Base-by-base conservation (phyloP, 2,329 filamentous ascomycete genomes). In the Fusarium buharicum region DNA sequence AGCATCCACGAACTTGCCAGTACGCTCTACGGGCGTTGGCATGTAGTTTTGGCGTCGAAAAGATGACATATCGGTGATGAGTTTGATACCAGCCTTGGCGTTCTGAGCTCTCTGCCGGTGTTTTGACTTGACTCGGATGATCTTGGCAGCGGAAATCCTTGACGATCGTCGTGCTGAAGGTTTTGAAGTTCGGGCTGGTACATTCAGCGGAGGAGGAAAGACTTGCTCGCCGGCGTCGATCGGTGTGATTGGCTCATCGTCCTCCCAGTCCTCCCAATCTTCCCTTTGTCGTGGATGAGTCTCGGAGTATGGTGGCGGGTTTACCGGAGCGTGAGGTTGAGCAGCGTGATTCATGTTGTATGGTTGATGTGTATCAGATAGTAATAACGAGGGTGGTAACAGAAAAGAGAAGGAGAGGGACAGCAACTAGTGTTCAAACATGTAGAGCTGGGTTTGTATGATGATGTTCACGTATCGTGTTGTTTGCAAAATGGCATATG, bases 1-100 rank as follows among this genome's bases (percentile, higher is more conserved):
- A n/a, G 82, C 77, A 65, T 89, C 83, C 13, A 84, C 84, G 58
- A 86, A 87, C 54, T 81, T 85, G 52, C 63, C 67, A 22, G 75
- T 74, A 22, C 69, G 76, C 36, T 64, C 72, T 45, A 67, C 70
- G 1, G 72, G 66, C 8, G 69, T 70, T 43, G 65, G 72, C 46
- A 70, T 73, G 63, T 74, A 81, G 72, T 71, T 80, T 64, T 73
- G 74, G 24, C 78, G 77, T 22, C 77, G 84, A 71, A 80, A 79
- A 59, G 74, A 78, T 59, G 85, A 78, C 79, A 91, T 88, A 70
- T 88, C 88, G 3, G 90, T 93, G 62, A 91, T 86, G 17, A 92
- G 73, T 62, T 80, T 88, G 70, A 91, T 90, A 12, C 87, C 87
- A 9, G 84, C 84, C 74, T 83, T 81, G 52, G 82, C 80, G 72